These are phyloP conservation scores for Rutstroemia sp. DNA, from an alignment of 2,329 filamentous ascomycete species.

Conservation along the genomic window DNA sequence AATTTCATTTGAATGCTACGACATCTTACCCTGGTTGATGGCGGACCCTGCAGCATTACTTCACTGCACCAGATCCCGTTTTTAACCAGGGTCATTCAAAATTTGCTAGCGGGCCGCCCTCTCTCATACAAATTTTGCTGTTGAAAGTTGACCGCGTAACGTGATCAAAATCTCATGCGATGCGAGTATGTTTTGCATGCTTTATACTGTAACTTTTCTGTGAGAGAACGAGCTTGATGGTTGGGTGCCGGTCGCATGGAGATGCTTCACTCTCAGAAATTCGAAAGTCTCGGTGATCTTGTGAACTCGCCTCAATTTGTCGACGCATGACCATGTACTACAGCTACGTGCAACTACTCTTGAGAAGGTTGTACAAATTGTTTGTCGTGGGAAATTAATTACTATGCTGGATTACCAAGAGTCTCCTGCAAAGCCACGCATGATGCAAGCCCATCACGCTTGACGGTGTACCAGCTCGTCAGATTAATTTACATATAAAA, in stretches of 20 bases:
- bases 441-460: too few species aligned
- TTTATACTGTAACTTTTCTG: slow-evolving; percentile 8
- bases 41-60: not conserved
- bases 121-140: slow-evolving; percentile 23
- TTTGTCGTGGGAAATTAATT: not conserved
- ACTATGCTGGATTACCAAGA: not conserved
- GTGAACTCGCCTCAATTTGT: not conserved
- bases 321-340: not conserved
- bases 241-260: not conserved
- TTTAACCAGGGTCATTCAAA: slow-evolving; percentile 14
- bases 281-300: not conserved
- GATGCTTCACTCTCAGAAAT: not conserved
- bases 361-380: not conserved
- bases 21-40: too few species aligned
- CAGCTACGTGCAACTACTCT: not conserved
- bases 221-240: not conserved
- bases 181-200: slow-evolving; percentile 27
- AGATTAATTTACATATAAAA: too few species aligned
- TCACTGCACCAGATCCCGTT: slow-evolving; percentile 1
- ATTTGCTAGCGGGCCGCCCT: slow-evolving; percentile 21
- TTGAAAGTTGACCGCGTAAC: slow-evolving; percentile 24
- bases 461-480: too few species aligned
- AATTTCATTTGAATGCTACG: not conserved
- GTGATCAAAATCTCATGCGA: slow-evolving; percentile 24
- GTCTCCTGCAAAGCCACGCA: too few species aligned